Evolutionary conservation across 2,329 filamentous ascomycete genomes (phyloP), one percentile per base, ranked within the genome.

Genomic region (Scorias spongiosa): DNA sequence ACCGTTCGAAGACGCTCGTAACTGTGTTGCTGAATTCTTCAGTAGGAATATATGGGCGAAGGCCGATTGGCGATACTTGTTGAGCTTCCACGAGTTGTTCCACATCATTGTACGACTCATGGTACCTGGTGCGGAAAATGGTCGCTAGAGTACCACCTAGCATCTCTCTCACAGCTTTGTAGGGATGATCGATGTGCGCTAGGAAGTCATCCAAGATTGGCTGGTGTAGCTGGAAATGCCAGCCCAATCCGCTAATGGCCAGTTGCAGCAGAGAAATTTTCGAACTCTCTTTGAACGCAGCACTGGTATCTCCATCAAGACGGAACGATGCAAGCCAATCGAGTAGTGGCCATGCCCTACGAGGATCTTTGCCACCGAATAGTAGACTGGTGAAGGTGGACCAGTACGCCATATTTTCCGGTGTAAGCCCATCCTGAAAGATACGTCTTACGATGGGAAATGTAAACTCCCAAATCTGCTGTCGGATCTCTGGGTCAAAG

Each of bases 201-300:
- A 98, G 69, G 64, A 96, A 95, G 61, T 98, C 79, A 29, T 93
- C 72, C 6, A 94, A 68, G 42, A 98, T 89, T 0, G 88, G 87
- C 63, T 85, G 78, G 53, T 93, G 85, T 10, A 86, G 71, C 49
- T 86, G 86, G 70, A 95, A 98, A 62, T 98, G 91, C 91, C 93
- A 98, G 1, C 91, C 91, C 30, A 80, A 76, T 55, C 94, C 87
- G 39, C 80, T 79, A 46, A 98, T 83, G 49, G 84, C 76, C 52
- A 93, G 86, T 53, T 95, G 86, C 14, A 98, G 70, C 28, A 98
- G 69, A 51, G 91, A 81, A 12, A 98, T 85, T 67, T 96, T 95
- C 26, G 89, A 93, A 44, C 89, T 94, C 61, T 98, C 93, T 62
- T 98, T 98, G 73, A 98, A 98, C 0, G 91, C 91, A 3, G 93